Conservation (phyloP, 805 yeast genomes). For the Tetrapisispora nanseiensis region DNA sequence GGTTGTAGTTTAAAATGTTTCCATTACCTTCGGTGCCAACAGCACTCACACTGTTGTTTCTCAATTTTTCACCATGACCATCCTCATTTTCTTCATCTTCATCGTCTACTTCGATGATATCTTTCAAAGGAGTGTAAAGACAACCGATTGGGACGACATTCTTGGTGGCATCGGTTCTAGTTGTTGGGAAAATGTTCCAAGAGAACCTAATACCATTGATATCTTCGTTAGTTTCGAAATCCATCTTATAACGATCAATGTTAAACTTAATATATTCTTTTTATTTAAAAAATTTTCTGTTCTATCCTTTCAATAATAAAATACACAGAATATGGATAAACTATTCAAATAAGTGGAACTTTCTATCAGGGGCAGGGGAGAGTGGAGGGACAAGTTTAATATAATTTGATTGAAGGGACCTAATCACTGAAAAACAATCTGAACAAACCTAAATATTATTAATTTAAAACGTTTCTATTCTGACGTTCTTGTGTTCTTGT, state of each 20-base stretch:
- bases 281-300: not conserved
- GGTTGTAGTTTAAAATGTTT: conserved; percentile 75
- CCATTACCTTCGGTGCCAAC: not conserved
- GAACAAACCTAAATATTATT: too few species aligned
- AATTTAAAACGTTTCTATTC: too few species aligned
- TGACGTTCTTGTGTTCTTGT: too few species aligned
- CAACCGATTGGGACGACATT: conserved; percentile 90
- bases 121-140: conserved; percentile 82
- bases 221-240: conserved; percentile 54
- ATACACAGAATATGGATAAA: too few species aligned
- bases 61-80: conserved; percentile 39
- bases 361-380: too few species aligned
- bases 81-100: not conserved
- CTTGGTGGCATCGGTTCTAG: conserved; percentile 78
- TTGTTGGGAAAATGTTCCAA: conserved; percentile 78
- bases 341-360: too few species aligned
- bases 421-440: too few species aligned
- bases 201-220: conserved; percentile 60
- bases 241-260: conserved; percentile 17
- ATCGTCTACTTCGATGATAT: conserved; percentile 28
- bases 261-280: not conserved
- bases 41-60: not conserved
- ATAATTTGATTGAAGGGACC: too few species aligned
- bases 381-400: too few species aligned
- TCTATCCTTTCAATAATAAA: too few species aligned